Evolutionary conservation across 2,329 filamentous ascomycete species (phyloP), one percentile per base, ranked within the genome.

Genomic region (Colletotrichum sp.): DNA sequence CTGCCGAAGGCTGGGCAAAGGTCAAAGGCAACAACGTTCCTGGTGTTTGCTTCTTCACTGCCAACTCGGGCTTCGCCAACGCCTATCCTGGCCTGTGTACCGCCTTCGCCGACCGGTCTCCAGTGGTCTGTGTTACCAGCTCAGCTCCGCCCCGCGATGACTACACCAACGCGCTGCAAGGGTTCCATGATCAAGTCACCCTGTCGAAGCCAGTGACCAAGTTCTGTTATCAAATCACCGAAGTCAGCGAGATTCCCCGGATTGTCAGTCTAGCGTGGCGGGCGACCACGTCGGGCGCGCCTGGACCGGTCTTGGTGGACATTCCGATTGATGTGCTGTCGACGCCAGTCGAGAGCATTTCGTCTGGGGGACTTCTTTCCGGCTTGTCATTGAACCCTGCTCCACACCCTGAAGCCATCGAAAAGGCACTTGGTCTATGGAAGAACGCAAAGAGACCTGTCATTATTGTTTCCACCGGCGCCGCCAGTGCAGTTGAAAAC

Each of bases 1-100:
- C 69, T 12, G 69, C 69, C 48, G 69, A 72, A 13, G 63, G 69
- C 52, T 72, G 69, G 69, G 69, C 69, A 7, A 72, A 72, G 12
- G 69, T 72, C 26, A 68, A 61, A 21, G 69, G 69, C n/a, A 72
- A 72, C 28, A 43, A 6, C 12, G n/a, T 21, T 3, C 69, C 69
- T 2, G 69, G 69, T 3, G 26, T 72, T 9, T 72, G 69, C 52
- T 72, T 72, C 63, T 58, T 72, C 16, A 72, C 69, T 14, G 69
- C 69, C 9, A 72, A 72, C 69, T 72, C 69, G 5, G 69, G 69
- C 14, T 72, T 72, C 12, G 66, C 62, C 26, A 72, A 72, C 16
- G 69, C 62, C 26, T 24, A 68, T 7, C 69, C 69, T 5, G 69
- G 69, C 7, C 63, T 72, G 16, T 24, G 62, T 21, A 72, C 62